phyloP scores from a whole-genome alignment of 2,329 filamentous ascomycete genomes.

The Ophiocordyceps camponoti-leonardi region DNA sequence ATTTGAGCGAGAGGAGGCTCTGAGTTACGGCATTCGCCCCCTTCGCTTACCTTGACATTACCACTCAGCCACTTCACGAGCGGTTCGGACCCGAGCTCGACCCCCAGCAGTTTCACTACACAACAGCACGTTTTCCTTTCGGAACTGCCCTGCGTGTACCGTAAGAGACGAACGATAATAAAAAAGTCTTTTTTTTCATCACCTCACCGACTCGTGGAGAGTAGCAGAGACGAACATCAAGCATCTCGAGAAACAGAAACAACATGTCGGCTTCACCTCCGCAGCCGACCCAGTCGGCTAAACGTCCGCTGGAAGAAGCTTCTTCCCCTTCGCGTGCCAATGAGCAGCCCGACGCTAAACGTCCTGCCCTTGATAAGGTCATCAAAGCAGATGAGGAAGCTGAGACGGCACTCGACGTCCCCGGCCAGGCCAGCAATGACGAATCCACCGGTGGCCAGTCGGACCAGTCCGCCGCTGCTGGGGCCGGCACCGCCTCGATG shows the following conservation, averaged over 20 bases:
- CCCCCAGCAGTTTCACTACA: constrained; percentile 39
- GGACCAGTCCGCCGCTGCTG: constrained; percentile 9
- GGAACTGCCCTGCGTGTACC: constrained; percentile 67
- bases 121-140: constrained; percentile 79
- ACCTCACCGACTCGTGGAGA: neutral
- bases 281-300: constrained; percentile 52
- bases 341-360: constrained; percentile 94
- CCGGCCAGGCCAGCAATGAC: constrained; percentile 31
- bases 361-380: constrained; percentile 86
- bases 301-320: constrained; percentile 92
- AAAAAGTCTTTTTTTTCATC: constrained; percentile 14
- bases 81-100: constrained; percentile 22
- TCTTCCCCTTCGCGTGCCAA: constrained; percentile 83
- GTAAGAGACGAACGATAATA: constrained; percentile 36
- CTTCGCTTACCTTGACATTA: constrained; percentile 11
- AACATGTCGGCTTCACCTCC: constrained; percentile 59
- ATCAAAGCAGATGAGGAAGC: constrained; percentile 47
- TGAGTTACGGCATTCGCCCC: constrained; percentile 4
- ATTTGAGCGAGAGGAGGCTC: constrained; percentile 11
- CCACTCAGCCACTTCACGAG: constrained; percentile 19
- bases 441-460: constrained; percentile 31
- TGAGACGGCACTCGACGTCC: constrained; percentile 18
- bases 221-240: neutral
- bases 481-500: constrained; percentile 7
- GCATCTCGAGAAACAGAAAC: constrained; percentile 16